These are phyloP conservation scores for Jamesozyma spencerorum DNA, from an alignment of 805 yeast species.

Conservation along the genomic window DNA sequence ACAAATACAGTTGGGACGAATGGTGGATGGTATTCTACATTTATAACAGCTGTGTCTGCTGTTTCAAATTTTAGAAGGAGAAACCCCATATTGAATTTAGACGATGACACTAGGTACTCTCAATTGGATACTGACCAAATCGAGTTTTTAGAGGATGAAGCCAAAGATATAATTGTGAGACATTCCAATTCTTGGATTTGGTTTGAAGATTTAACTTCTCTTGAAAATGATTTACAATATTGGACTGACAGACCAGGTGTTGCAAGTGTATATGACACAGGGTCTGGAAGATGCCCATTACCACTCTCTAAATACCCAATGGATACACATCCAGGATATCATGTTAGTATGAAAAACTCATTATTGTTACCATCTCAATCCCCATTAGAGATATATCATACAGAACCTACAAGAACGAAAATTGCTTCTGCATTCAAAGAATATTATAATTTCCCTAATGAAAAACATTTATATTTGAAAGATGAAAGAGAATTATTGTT, in stretches of 20 bases:
- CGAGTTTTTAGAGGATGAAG: conserved; percentile 20
- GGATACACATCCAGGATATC: conserved; percentile 13
- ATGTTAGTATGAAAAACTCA: conserved; percentile 21
- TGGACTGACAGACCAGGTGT: conserved; percentile 15
- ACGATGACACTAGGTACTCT: conserved; percentile 19
- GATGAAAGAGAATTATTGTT: conserved; percentile 13
- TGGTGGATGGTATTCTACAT: conserved; percentile 12
- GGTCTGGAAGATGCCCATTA: conserved; percentile 23
- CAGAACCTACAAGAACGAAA: conserved; percentile 29
- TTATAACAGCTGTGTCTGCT: conserved; percentile 9
- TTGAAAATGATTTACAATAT: conserved; percentile 7
- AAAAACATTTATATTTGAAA: conserved; percentile 32
- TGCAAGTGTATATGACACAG: conserved; percentile 23
- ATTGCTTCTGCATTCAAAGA: conserved; percentile 29
- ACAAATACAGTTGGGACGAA: not conserved
- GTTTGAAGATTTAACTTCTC: conserved; percentile 21
- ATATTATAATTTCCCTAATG: conserved; percentile 32
- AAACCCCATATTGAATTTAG: conserved; percentile 6
- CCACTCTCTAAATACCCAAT: conserved; percentile 20
- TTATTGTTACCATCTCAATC: conserved; percentile 26
- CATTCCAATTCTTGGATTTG: conserved; percentile 26
- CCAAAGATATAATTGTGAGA: conserved; percentile 15
- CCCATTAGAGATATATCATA: conserved; percentile 24
- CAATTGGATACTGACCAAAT: conserved; percentile 22
- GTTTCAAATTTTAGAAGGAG: conserved; percentile 7